Evolutionary conservation across 2,329 filamentous ascomycete species (phyloP).

Genomic region (Zymoseptoria passerinii): DNA sequence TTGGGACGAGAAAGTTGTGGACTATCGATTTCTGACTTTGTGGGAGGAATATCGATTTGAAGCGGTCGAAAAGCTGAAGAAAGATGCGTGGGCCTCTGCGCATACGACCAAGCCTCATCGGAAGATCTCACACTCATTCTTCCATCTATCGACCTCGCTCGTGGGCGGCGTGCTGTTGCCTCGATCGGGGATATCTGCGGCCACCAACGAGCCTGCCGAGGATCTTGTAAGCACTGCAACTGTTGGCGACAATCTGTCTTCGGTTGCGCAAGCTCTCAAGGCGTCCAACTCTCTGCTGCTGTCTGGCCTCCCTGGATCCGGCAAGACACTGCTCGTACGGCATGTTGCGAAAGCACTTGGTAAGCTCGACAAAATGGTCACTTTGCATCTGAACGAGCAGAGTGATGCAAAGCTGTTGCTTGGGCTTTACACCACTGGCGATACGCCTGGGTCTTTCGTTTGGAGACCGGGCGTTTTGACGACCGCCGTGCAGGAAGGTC

Average conservation of each 20-base stretch:
- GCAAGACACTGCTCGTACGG: slow-evolving; percentile 80
- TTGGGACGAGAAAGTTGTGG: slow-evolving; percentile 68
- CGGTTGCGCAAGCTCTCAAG: slow-evolving; percentile 60
- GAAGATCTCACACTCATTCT: slow-evolving; percentile 8
- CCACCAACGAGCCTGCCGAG: not conserved
- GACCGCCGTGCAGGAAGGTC: slow-evolving; percentile 83
- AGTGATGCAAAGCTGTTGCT: slow-evolving; percentile 95
- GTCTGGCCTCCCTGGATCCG: slow-evolving; percentile 73
- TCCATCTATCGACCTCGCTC: slow-evolving; percentile 43
- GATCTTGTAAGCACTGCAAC: slow-evolving; percentile 63
- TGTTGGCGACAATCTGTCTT: slow-evolving; percentile 61
- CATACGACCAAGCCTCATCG: not conserved
- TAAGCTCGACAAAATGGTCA: slow-evolving; percentile 76
- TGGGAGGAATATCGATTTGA: slow-evolving; percentile 55
- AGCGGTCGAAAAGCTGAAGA: slow-evolving; percentile 13
- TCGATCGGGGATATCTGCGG: slow-evolving; percentile 31
- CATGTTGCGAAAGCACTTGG: slow-evolving; percentile 74
- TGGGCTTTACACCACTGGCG: slow-evolving; percentile 85
- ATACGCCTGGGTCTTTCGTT: slow-evolving; percentile 77
- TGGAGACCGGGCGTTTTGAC: slow-evolving; percentile 92
- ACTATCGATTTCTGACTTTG: slow-evolving; percentile 65
- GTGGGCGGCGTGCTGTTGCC: slow-evolving; percentile 63
- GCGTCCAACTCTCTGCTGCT: slow-evolving; percentile 65
- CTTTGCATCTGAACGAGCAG: slow-evolving; percentile 93
- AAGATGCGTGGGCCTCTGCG: not conserved